phyloP scores from a whole-genome alignment of 805 yeast genomes.

The Suhomyces tanzawaensis region DNA sequence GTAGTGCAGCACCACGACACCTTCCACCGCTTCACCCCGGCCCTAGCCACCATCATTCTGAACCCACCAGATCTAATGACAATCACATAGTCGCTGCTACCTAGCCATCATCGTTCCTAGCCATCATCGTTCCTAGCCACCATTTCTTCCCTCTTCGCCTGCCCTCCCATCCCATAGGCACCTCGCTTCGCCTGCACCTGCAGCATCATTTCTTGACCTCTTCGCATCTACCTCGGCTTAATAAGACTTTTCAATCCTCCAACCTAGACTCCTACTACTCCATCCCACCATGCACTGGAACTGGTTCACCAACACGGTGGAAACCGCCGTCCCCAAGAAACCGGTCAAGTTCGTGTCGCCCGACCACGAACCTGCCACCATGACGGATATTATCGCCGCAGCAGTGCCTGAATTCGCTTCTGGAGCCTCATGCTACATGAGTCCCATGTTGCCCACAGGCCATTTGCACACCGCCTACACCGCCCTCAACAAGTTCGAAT shows the following conservation, averaged over 20 bases:
- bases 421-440: constrained; percentile 38
- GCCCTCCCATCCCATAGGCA: background rate
- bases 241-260: no score
- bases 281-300: constrained; percentile 1
- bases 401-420: constrained; percentile 40
- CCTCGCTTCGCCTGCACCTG: no score
- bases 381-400: constrained; percentile 33
- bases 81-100: no score
- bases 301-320: constrained; percentile 24
- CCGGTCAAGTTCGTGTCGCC: constrained; percentile 20
- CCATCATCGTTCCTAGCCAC: no score
- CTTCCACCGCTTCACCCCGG: no score
- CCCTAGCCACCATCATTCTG: no score
- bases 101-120: no score
- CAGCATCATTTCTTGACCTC: no score
- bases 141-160: background rate
- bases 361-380: constrained; percentile 7
- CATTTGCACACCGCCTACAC: constrained; percentile 50
- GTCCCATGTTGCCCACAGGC: constrained; percentile 49
- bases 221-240: no score
- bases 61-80: no score
- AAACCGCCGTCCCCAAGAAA: constrained; percentile 20
- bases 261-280: no score
- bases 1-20: no score
- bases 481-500: constrained; percentile 42